Conservation (phyloP, 2,329 filamentous ascomycete genomes). For the Aspergillus texensis region DNA sequence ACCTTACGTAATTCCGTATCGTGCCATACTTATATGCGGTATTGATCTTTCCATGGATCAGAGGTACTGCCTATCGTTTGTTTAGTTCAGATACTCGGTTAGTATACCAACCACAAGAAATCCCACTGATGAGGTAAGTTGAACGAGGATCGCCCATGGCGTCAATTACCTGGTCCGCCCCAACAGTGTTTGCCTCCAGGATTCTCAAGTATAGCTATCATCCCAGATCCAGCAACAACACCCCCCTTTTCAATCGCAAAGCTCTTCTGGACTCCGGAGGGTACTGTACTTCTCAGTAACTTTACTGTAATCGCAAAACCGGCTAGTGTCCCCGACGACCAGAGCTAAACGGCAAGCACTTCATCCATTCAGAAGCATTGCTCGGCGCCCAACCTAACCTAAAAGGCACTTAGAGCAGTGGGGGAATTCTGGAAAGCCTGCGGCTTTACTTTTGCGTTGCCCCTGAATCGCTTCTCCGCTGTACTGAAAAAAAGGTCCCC, state of each 20-base stretch:
- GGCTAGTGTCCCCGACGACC: not conserved
- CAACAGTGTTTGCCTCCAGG: not conserved
- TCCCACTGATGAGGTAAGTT: not conserved
- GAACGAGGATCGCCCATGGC: not conserved
- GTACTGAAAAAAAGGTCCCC: slow-evolving; percentile 1
- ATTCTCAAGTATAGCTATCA: not conserved
- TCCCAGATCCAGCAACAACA: not conserved
- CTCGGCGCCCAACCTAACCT: slow-evolving; percentile 3
- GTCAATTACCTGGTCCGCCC: not conserved
- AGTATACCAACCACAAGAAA: not conserved
- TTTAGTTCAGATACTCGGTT: not conserved
- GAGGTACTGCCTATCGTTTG: not conserved
- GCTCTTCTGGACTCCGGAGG: not conserved
- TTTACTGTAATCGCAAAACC: slow-evolving; percentile 3
- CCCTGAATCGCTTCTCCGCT: slow-evolving; percentile 5
- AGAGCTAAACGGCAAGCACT: not conserved
- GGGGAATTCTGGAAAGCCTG: not conserved
- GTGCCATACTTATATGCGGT: not conserved
- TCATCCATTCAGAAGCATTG: slow-evolving; percentile 1
- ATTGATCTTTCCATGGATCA: not conserved
- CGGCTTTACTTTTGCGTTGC: not conserved
- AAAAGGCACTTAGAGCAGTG: slow-evolving; percentile 2
- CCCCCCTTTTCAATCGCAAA: not conserved
- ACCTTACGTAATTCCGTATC: not conserved
- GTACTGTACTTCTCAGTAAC: not conserved